Evolutionary conservation across 106 monocot species (phyloP), one percentile per base, ranked within the genome.

Genomic region (Ottelia alismoides): DNA sequence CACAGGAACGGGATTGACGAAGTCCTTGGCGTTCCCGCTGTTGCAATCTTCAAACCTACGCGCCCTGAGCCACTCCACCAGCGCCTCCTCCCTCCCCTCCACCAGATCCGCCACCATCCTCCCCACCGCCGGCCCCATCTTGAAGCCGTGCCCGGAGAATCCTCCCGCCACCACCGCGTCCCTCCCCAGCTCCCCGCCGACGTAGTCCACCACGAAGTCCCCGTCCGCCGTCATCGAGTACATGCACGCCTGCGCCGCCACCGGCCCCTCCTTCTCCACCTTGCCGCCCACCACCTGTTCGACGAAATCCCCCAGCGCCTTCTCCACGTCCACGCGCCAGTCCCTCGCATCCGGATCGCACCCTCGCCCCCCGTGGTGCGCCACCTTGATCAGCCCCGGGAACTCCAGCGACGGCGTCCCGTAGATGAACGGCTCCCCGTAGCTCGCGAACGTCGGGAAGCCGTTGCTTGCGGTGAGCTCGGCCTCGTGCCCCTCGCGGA

Each of bases 141-240:
- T 96, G 67, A 96, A 96, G n/a, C 94, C 94, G 20, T 96, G 94
- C 2, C 88, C 88, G 1, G 94, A 96, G 53, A 96, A 96, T 49
- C 94, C 94, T 0, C 66, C 94, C 11, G 70, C 94, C 17, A 96
- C 78, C 30, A 89, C 84, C 25, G 89, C 81, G 48, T 96, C 76
- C 69, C 65, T 52, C 45, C 81, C 88, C 20, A 94, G 65, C 73
- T 78, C 78, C 26, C 88, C 88, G 17, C 88, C 88, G 2, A 85
- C 40, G 58, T 78, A 89, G 53, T 89, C 88, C 22, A 96, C 50
- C 24, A 89, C 60, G 61, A 56, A 96, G 56, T 96, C 94, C 29
- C 49, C 73, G 71, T 96, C 94, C 1, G 94, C 78, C 0, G 85
- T 96, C 84, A 89, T 85, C 43, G 94, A 88, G 55, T 82, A 88